Evolutionary conservation across 2,329 filamentous ascomycete genomes (phyloP).

Genomic region (Ophiostoma quercus): DNA sequence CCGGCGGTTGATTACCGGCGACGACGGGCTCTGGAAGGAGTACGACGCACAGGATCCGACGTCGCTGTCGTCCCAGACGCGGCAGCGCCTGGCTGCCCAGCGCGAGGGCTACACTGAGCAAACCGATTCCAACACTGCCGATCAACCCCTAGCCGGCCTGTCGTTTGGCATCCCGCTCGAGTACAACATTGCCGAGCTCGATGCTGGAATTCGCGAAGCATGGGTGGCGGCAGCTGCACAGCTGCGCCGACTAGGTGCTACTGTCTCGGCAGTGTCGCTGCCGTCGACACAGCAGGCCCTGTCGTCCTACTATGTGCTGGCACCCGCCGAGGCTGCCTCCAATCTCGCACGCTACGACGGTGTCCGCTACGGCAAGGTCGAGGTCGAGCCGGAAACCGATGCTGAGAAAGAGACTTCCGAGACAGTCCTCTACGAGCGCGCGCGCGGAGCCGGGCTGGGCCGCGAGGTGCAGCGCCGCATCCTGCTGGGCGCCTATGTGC

Average conservation of each 20-base stretch:
- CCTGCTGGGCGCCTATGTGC: slow-evolving; percentile 79
- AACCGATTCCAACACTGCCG: background rate
- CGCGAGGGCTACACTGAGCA: slow-evolving; percentile 19
- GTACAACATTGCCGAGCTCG: slow-evolving; percentile 83
- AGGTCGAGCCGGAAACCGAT: background rate
- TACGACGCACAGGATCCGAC: slow-evolving; percentile 72
- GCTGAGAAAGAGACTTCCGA: slow-evolving; percentile 31
- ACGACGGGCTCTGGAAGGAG: slow-evolving; percentile 41
- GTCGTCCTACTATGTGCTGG: slow-evolving; percentile 91
- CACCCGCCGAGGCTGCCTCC: slow-evolving; percentile 89
- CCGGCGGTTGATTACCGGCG: slow-evolving; percentile 48
- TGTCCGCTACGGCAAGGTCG: slow-evolving; percentile 69
- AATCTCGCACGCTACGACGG: slow-evolving; percentile 97
- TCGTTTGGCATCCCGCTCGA: slow-evolving; percentile 60
- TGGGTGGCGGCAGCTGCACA: slow-evolving; percentile 61
- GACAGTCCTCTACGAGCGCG: slow-evolving; percentile 68
- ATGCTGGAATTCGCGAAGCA: slow-evolving; percentile 59
- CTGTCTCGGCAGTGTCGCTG: slow-evolving; percentile 69
- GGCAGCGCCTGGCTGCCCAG: slow-evolving; percentile 40
- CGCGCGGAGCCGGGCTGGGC: slow-evolving; percentile 71
- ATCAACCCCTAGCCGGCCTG: slow-evolving; percentile 32
- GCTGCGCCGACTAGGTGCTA: slow-evolving; percentile 62
- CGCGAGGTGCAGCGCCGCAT: slow-evolving; percentile 82
- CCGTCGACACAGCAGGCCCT: slow-evolving; percentile 80
- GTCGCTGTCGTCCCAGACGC: slow-evolving; percentile 53